A percentile compares a stretch with the other conserved stretches of the same genome.
Evolutionary conservation across 345 rosid genomes (phyloP).

Genomic region (Clausena lansium): DNA sequence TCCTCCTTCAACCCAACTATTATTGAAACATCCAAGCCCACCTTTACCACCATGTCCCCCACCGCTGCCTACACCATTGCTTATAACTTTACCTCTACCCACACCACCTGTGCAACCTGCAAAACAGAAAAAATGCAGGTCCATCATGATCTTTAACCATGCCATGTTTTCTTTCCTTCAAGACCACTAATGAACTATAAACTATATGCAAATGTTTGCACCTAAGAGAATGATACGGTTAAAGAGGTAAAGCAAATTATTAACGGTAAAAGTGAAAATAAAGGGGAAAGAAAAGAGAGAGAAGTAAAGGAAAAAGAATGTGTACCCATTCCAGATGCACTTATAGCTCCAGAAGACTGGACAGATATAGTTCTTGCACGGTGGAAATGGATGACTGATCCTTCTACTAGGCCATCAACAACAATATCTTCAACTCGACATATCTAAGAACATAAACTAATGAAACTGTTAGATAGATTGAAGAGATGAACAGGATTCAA

Average conservation of each 20-base stretch:
- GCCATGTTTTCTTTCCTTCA: neutral
- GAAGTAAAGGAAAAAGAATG: conserved; percentile 2
- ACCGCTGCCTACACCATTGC: conserved; percentile 84
- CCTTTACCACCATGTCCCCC: conserved; percentile 99
- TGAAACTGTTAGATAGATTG: conserved; percentile 23
- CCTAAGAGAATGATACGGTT: neutral
- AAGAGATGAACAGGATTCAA: conserved; percentile 17
- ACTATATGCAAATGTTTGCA: neutral
- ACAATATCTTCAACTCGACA: conserved; percentile 96
- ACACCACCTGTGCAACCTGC: conserved; percentile 94
- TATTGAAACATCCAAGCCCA: conserved; percentile 71
- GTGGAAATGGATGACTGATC: conserved; percentile 95
- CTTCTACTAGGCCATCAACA: conserved; percentile 84
- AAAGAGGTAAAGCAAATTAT: neutral
- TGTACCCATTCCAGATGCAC: conserved; percentile 87
- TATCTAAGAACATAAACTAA: conserved; percentile 50
- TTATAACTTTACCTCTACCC: conserved; percentile 69
- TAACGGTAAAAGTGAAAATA: neutral
- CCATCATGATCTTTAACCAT: neutral
- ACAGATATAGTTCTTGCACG: conserved; percentile 81
- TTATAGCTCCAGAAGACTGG: conserved; percentile 71
- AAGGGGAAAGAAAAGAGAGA: conserved; percentile 1
- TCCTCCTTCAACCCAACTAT: conserved; percentile 69
- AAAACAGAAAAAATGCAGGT: conserved; percentile 24
- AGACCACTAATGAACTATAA: conserved; percentile 14